Evolutionary conservation across 75 land plant genomes (phyloP).

Genomic region (Cryptomeria japonica): DNA sequence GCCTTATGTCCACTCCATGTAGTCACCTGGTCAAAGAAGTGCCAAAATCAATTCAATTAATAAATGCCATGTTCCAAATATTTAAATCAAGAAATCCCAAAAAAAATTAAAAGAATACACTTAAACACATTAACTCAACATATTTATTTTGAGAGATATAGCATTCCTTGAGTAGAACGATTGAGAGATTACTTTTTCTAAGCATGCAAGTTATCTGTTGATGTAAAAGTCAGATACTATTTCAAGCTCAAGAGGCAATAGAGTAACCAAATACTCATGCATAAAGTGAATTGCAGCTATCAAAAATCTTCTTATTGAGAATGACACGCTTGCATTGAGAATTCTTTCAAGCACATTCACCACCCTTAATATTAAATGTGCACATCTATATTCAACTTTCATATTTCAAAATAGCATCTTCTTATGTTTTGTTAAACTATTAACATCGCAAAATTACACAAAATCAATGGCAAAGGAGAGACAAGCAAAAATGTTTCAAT

Average conservation of each 20-base stretch:
- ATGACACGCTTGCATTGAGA: neutral
- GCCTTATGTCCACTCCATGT: slow-evolving; percentile 74
- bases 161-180: neutral
- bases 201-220: neutral
- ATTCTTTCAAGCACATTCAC: neutral
- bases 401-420: neutral
- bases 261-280: neutral
- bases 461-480: neutral
- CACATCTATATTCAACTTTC: neutral
- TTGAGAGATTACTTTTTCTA: neutral
- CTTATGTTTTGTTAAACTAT: neutral
- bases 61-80: neutral
- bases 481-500: neutral
- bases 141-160: neutral
- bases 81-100: neutral
- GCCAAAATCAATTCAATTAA: neutral
- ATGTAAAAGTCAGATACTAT: neutral
- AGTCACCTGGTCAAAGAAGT: slow-evolving; percentile 57
- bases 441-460: neutral
- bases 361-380: neutral
- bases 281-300: neutral
- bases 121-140: neutral
- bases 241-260: neutral
- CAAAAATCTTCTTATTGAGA: neutral
- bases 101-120: neutral